Evolutionary conservation across 1,139 yeast species (phyloP).

Genomic region (Yamadazyma epiphylla): DNA sequence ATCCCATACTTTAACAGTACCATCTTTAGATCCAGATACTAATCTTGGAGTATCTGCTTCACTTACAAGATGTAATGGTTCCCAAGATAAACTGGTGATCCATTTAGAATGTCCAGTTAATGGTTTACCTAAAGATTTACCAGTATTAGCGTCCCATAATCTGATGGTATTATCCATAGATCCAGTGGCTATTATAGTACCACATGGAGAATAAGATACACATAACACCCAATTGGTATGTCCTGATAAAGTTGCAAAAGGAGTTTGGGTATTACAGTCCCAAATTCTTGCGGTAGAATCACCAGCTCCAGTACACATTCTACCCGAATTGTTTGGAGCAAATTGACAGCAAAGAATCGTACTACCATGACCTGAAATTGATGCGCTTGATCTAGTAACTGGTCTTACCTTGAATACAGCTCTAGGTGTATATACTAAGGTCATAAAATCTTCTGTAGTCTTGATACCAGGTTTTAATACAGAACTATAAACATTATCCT

Average conservation of each 20-base stretch:
- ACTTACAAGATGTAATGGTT: conserved; percentile 79
- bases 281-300: conserved; percentile 96
- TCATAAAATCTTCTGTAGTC: conserved; percentile 90
- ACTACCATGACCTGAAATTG: conserved; percentile 93
- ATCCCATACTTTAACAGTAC: conserved; percentile 90
- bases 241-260: conserved; percentile 73
- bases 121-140: conserved; percentile 71
- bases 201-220: conserved; percentile 94
- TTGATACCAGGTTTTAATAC: conserved; percentile 82
- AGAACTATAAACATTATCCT: conserved; percentile 71
- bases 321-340: conserved; percentile 84
- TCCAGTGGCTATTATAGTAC: conserved; percentile 88
- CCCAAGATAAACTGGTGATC: conserved; percentile 91
- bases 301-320: conserved; percentile 95
- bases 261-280: conserved; percentile 97
- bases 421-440: conserved; percentile 88
- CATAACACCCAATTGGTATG: conserved; percentile 94
- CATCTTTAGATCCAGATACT: conserved; percentile 89
- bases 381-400: conserved; percentile 85
- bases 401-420: conserved; percentile 93
- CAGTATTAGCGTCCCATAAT: conserved; percentile 80
- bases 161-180: conserved; percentile 90
- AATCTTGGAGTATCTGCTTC: conserved; percentile 67
- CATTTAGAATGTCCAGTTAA: conserved; percentile 82
- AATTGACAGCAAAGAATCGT: conserved; percentile 89